These are phyloP conservation scores for Penicillium sp. DNA, from an alignment of 2,329 filamentous ascomycete genomes.

Conservation along the genomic window DNA sequence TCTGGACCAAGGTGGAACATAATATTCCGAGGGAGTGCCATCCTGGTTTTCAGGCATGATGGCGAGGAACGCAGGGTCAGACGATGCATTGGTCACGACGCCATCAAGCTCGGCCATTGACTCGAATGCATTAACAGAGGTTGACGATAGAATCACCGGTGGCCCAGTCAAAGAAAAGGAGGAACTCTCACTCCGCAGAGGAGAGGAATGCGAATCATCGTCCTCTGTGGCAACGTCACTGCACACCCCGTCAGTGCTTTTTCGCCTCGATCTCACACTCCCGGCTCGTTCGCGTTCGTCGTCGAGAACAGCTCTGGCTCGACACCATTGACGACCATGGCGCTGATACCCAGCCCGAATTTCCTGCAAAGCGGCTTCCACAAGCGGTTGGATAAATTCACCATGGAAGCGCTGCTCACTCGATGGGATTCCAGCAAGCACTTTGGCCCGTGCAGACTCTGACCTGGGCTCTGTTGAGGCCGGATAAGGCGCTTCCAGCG, in stretches of 20 bases:
- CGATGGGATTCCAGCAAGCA: conserved; percentile 37
- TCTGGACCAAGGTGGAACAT: conserved; percentile 49
- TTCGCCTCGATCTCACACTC: background rate
- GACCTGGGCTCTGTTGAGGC: conserved; percentile 51
- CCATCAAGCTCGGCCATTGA: conserved; percentile 23
- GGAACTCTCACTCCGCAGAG: background rate
- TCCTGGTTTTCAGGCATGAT: background rate
- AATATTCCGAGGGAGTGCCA: conserved; percentile 19
- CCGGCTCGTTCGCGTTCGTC: conserved; percentile 2
- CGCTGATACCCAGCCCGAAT: conserved; percentile 24
- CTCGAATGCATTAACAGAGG: conserved; percentile 30
- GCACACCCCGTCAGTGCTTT: background rate
- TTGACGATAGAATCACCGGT: conserved; percentile 36
- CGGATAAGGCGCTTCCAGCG: conserved; percentile 49
- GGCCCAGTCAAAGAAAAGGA: conserved; percentile 10
- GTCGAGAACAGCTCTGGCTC: conserved; percentile 19
- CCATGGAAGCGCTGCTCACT: conserved; percentile 34
- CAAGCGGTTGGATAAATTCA: conserved; percentile 27
- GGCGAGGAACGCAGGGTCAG: conserved; percentile 9
- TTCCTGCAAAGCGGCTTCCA: conserved; percentile 41
- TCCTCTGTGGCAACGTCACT: too few species aligned
- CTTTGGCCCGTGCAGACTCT: conserved; percentile 41
- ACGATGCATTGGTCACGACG: conserved; percentile 34
- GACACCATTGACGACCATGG: conserved; percentile 33
- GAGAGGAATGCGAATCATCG: background rate